Evolutionary conservation across 768 basidiomycete genomes (phyloP), one percentile per base, ranked within the genome.

Genomic region (Trametes coccinea): DNA sequence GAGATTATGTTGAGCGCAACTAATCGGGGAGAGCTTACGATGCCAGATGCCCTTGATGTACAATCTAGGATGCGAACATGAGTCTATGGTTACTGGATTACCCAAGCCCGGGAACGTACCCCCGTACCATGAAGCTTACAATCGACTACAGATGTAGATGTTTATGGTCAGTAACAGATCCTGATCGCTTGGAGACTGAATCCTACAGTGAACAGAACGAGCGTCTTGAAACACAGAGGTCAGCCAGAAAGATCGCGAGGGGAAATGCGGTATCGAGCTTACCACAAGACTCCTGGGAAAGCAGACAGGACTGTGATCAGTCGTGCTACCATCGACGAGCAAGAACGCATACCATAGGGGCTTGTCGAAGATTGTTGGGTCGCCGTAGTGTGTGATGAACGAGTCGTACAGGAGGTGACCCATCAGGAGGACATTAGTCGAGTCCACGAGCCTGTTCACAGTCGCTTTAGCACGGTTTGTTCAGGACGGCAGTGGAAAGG

Each of bases 41-140:
- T 74, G 75, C 72, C 78, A 86, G 22, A 85, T 74, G 5, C 84
- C 77, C 53, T 70, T 72, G 29, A 81, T 77, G 64, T 84, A 87
- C 74, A 84, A 75, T 37, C 78, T 80, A 40, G 14, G 34, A 40
- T 17, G 22, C 13, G 13, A 17, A 2, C 4, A 2, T 27, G 3
- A 27, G 46, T n/a, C 16, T 1, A 47, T 37, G 8, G 22, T 22
- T 1, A 22, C 22, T 22, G 22, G 22, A 22, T 22, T 1, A 22
- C 22, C 1, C 22, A 0, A 22, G 22, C 22, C 22, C 22, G 22
- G 22, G 1, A 22, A 22, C 55, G 16, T 58, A 59, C 61, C 44
- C 61, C 8, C 61, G 41, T 9, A 62, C 61, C 51, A 58, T 43
- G 47, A 59, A 62, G 56, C 55, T 62, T 2, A 55, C 55, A 29